Base-by-base conservation (phyloP, 2,329 filamentous ascomycete species). In the Beauveria varroae region DNA sequence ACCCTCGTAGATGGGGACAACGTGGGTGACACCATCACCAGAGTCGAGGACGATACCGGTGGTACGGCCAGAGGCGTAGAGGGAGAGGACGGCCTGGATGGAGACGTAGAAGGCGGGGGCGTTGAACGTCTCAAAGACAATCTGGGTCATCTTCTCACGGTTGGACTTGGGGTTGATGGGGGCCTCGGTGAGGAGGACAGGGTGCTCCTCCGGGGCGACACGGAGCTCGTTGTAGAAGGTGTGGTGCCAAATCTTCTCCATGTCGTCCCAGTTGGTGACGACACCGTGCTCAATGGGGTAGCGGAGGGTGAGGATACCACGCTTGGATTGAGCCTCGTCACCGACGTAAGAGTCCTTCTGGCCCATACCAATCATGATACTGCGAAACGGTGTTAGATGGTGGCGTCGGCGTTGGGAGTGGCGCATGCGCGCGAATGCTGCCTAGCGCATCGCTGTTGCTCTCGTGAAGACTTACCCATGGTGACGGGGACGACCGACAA, bases 161-260 rank as follows among this genome's bases (percentile, higher is more conserved):
- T 99, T 99, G 85, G 91, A 96, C 88, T 98, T 98, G 80, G 95
- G 95, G 89, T 99, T 99, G 89, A 99, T 98, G 72, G 95, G 95
- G 73, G 95, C 95, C 86, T 99, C 95, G 72, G 95, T 99, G 79
- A 99, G 87, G 77, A 99, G 88, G 78, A 98, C 93, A 73, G 95
- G 95, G 88, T 99, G 95, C 89, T 99, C 95, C 87, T 99, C 95
- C 73, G 95, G 95, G 73, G 95, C 95, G 69, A 99, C 95, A 93
- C 95, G 93, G 76, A 99, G 87, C 86, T 99, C 95, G 84, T 99
- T 99, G 91, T 98, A 99, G 87, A 99, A 99, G 77, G 95, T 98
- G 91, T 99, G 95, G 82, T 99, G 95, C 95, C 95, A 99, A 74
- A 99, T 98, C 89, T 98, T 98, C 86, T 98, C 95, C 95, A 98